Evolutionary conservation across 345 rosid genomes (phyloP).

Genomic region (Eucalyptus guilfoylei): DNA sequence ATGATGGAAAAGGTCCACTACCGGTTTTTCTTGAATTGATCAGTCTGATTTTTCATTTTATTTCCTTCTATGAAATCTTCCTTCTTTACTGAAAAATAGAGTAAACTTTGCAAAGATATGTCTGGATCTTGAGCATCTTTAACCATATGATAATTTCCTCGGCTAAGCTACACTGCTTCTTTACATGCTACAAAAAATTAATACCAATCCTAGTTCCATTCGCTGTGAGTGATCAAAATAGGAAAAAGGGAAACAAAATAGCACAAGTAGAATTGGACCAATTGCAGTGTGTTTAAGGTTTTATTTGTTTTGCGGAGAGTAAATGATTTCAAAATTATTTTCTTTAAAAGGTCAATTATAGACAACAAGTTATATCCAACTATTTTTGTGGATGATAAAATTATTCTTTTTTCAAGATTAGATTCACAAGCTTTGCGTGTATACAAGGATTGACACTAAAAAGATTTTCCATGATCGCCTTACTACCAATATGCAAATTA

Average conservation of each 20-base stretch:
- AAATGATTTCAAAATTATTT: too few relatives aligned
- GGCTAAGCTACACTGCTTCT: background rate
- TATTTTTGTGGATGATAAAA: too few relatives aligned
- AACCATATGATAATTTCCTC: background rate
- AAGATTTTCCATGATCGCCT: background rate
- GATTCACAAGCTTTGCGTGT: background rate
- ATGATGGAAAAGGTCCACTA: background rate
- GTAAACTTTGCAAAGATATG: background rate
- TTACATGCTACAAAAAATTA: background rate
- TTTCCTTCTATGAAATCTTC: background rate
- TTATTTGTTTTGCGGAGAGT: too few relatives aligned
- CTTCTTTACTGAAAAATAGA: background rate
- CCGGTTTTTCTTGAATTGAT: background rate
- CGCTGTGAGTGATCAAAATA: background rate
- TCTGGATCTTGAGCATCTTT: background rate
- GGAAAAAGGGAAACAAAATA: background rate
- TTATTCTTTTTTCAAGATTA: background rate
- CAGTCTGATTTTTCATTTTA: background rate
- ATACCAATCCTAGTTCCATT: background rate
- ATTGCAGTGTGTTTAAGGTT: rapidly evolving
- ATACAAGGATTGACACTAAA: background rate
- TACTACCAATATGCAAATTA: background rate
- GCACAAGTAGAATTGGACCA: background rate
- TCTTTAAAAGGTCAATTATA: rapidly evolving
- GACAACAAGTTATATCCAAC: too few relatives aligned